phyloP scores from a whole-genome alignment of 352 stramenopile genomes.

The Pelagophyceae sp. region DNA sequence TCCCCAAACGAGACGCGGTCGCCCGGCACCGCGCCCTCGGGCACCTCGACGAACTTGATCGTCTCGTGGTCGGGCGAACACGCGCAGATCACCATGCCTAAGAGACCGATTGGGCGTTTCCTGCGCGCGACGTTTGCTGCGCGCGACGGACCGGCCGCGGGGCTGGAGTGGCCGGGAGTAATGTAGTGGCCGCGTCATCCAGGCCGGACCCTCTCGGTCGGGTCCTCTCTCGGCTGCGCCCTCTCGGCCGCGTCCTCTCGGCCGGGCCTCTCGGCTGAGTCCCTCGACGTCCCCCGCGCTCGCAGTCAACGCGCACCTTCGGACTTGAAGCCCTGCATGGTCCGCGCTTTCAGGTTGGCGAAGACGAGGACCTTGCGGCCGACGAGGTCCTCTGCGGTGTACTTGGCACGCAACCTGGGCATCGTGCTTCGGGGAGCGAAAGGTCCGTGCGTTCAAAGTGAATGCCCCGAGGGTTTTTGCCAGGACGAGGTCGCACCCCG shows the following conservation, averaged over 20 bases:
- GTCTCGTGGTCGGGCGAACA: slow-evolving; percentile 48
- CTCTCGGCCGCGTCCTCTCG: no score
- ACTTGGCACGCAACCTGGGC: slow-evolving; percentile 84
- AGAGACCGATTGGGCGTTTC: not conserved
- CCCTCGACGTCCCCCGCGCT: no score
- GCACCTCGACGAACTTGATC: slow-evolving; percentile 74
- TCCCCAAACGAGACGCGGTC: slow-evolving; percentile 75
- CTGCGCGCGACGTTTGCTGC: not conserved
- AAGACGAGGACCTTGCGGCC: slow-evolving; percentile 89
- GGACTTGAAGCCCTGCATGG: slow-evolving; percentile 90
- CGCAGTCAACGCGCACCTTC: slow-evolving; percentile 76
- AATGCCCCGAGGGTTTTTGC: not conserved
- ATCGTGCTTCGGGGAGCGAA: no score
- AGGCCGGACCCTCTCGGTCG: slow-evolving; percentile 32
- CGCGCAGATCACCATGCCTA: slow-evolving; percentile 36
- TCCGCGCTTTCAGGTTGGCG: slow-evolving; percentile 95
- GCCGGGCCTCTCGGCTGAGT: no score
- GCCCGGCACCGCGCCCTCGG: slow-evolving; percentile 67
- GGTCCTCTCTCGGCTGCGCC: slow-evolving; percentile 32
- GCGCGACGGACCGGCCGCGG: not conserved
- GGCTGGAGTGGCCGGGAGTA: not conserved
- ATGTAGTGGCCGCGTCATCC: no score
- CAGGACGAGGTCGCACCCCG: slow-evolving; percentile 54
- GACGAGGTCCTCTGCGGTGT: slow-evolving; percentile 88
- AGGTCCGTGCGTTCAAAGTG: no score